Evolutionary conservation across 768 basidiomycete genomes (phyloP), one percentile per base, ranked within the genome.

Genomic region (Boletus rubroflammeus): DNA sequence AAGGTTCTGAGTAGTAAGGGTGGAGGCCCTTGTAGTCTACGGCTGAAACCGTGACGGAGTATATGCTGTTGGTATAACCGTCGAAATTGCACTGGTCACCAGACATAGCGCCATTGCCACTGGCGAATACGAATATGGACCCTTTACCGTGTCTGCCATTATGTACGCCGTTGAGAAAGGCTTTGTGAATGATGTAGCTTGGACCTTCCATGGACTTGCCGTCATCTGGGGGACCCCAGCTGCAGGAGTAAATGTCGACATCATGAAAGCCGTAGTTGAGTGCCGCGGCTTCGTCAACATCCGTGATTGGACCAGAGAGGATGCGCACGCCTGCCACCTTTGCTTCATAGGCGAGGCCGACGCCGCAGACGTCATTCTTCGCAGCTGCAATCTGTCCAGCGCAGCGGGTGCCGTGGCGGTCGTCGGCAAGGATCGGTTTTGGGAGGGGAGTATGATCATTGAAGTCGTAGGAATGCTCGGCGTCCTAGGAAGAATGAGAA

Each of bases 41-140:
- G 0, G 97, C 92, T n/a, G 93, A 86, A 28, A 99, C 93, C 0
- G 97, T 99, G 40, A 99, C 84, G 7, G 90, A 92, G 72, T 92
- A 98, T 54, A 98, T 95, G 64, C 89, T 92, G 68, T 99, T 99
- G 13, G 97, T 99, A 70, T 99, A 99, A 7, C 97, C 97, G 62
- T 98, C 96, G 66, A 99, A 98, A 69, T 99, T 99, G 77, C 97
- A 99, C 70, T 98, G 96, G 66, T 99, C 97, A 17, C 89, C 92
- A 51, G 81, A 79, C 8, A 80, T 81, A 29, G 93, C 97, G 8
- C 97, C 97, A 67, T 99, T 99, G 0, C 97, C 97, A 50, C 92
- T 94, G 5, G 97, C 97, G 65, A 98, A 99, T 26, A 99, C 97
- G 60, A 90, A 98, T 56, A 99, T 78, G 31, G 90, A 93, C 1